Percentiles rank a stretch among this genome's conserved stretches.
These are phyloP conservation scores for Prunus armeniaca DNA, from an alignment of 306 rosid species.

Conservation along the genomic window DNA sequence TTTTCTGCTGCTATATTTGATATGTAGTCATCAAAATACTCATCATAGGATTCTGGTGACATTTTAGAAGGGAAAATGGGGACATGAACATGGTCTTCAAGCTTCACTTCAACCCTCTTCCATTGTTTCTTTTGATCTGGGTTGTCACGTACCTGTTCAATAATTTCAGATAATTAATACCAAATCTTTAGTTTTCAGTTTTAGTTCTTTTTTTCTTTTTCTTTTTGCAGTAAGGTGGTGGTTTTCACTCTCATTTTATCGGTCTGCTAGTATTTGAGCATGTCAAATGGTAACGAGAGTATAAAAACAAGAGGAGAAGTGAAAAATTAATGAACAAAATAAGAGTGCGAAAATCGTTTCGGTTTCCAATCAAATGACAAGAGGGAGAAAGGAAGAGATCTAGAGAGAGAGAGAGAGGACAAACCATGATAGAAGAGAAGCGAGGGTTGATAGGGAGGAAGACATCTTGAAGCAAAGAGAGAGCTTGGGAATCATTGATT, in stretches of 20 bases:
- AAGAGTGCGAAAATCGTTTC: not conserved
- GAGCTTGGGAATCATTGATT: conserved; percentile 18
- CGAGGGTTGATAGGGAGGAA: conserved; percentile 53
- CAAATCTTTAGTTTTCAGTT: too few relatives aligned
- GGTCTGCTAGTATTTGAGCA: too few relatives aligned
- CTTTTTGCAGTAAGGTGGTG: too few relatives aligned
- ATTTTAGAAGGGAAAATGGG: conserved; percentile 28
- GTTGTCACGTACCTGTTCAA: conserved; percentile 23
- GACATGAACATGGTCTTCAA: conserved; percentile 41
- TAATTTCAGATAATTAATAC: not conserved
- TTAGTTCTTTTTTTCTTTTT: too few relatives aligned
- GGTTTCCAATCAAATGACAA: too few relatives aligned
- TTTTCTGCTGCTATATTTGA: not conserved
- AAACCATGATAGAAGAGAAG: conserved; percentile 55
- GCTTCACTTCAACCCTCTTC: not conserved
- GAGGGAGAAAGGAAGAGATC: not conserved
- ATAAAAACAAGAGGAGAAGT: too few relatives aligned
- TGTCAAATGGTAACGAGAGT: too few relatives aligned
- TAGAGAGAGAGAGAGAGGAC: not conserved
- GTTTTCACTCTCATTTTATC: not conserved
- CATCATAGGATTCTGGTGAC: not conserved
- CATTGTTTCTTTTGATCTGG: not conserved
- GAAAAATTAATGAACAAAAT: too few relatives aligned
- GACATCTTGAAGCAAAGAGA: conserved; percentile 18
- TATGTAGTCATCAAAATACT: not conserved